phyloP scores from a whole-genome alignment of 805 yeast species.

The Candida ponderosae region DNA sequence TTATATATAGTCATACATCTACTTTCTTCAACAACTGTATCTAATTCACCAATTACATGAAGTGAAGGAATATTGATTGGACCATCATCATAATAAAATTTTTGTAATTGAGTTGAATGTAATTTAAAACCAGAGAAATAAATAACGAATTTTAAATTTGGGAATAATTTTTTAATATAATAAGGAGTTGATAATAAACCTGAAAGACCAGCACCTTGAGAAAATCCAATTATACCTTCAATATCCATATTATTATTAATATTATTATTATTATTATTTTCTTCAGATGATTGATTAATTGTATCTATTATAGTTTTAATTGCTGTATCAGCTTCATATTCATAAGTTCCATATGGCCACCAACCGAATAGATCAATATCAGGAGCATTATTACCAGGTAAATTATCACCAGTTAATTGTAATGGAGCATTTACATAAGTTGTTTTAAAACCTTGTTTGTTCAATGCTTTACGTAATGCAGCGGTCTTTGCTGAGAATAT shows the following conservation, averaged over 20 bases:
- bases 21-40: constrained; percentile 75
- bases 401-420: constrained; percentile 51
- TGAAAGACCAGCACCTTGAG: constrained; percentile 87
- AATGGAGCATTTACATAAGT: constrained; percentile 72
- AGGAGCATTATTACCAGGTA: constrained; percentile 45
- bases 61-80: constrained; percentile 32
- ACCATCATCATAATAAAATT: constrained; percentile 12
- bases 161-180: constrained; percentile 32
- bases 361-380: constrained; percentile 44
- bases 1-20: constrained; percentile 53
- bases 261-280: too few species aligned
- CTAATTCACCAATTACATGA: constrained; percentile 82
- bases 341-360: constrained; percentile 47
- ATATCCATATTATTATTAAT: too few species aligned
- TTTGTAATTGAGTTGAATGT: constrained; percentile 17
- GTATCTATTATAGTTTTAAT: constrained; percentile 34
- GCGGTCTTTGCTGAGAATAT: constrained; percentile 79
- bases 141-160: constrained; percentile 25
- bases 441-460: constrained; percentile 53
- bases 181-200: constrained; percentile 52
- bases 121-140: constrained; percentile 60
- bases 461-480: constrained; percentile 70
- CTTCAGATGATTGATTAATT: constrained; percentile 34
- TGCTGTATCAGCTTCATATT: constrained; percentile 24
- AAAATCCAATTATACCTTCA: constrained; percentile 81